Evolutionary conservation across 345 rosid genomes (phyloP), one percentile per base, ranked within the genome.

Genomic region (Populus deltoides): DNA sequence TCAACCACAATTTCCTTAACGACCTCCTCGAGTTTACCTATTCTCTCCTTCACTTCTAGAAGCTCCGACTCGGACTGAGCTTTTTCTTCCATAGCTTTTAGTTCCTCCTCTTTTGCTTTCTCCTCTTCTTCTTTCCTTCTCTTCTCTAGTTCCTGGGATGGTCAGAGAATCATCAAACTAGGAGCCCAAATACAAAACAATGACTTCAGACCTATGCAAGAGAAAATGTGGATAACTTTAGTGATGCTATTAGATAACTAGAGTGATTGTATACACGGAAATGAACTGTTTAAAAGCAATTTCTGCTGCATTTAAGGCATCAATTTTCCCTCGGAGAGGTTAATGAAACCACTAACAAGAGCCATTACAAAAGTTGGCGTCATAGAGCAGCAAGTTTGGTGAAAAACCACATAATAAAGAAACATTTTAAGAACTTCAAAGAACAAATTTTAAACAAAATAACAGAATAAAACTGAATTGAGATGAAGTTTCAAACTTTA

Each of bases 1-100:
- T 86, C 92, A 51, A 87, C 87, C 49, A 72, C 89, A 68, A 92
- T 89, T 80, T 89, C 94, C 74, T 87, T 88, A 27, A 96, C 80
- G 1, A 89, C 77, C 82, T 89, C 94, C 83, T 95, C 98, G 74
- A 95, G 78, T 74, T 90, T 89, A 55, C 85, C 88, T 43, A 93
- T 81, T 85, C 98, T 91, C 81, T 27, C 83, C 84, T 90, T 91
- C 85, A 96, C 88, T 86, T 91, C 91, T 66, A 70, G 43, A 13
- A 91, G 74, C 80, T 81, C 92, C 24, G 76, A 72, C 35, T 82
- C 77, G 7, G 89, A 79, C 66, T 79, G 78, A 16, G 79, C 79
- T 77, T 77, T 81, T 80, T 88, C 87, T 82, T 88, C 83, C 29
- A 76, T 70, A 47, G 86, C 90, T 83, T 85, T 83, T 72, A 71